These are phyloP conservation scores for Nymphaea colorata DNA, from an alignment of 164 flowering plant species.

Conservation along the genomic window DNA sequence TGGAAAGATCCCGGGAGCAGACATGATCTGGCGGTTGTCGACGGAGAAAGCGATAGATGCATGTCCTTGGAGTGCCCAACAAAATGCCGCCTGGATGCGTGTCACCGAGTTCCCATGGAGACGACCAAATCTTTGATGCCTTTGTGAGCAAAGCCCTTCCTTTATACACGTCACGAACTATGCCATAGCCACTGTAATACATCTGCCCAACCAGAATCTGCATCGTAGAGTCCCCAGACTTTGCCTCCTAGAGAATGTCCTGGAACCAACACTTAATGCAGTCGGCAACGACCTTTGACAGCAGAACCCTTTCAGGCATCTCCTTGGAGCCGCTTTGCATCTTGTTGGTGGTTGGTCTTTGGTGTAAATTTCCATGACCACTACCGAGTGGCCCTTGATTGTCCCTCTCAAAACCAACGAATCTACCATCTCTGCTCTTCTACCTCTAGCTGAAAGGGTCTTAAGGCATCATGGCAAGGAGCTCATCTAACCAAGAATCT, in stretches of 20 bases:
- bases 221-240: conserved; percentile 64
- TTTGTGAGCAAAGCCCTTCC: conserved; percentile 67
- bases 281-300: conserved; percentile 59
- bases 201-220: conserved; percentile 90
- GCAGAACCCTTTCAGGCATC: conserved; percentile 22
- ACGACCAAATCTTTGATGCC: conserved; percentile 61
- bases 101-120: conserved; percentile 62
- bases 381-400: too few species aligned
- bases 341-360: background rate
- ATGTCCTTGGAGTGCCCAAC: too few species aligned
- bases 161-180: conserved; percentile 50
- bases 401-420: too few species aligned
- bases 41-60: too few species aligned
- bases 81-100: too few species aligned
- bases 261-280: conserved; percentile 77
- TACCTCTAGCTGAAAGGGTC: too few species aligned
- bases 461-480: too few species aligned
- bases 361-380: too few species aligned
- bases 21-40: too few species aligned
- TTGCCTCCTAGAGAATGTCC: conserved; percentile 84
- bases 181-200: conserved; percentile 86
- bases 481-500: too few species aligned
- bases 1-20: too few species aligned
- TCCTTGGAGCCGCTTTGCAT: background rate
- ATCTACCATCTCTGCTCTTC: too few species aligned